A percentile compares a stretch with the other conserved stretches of the same genome.
Conservation (phyloP, 441 rosid genomes). For the Pelargonium myrrhifolium region DNA sequence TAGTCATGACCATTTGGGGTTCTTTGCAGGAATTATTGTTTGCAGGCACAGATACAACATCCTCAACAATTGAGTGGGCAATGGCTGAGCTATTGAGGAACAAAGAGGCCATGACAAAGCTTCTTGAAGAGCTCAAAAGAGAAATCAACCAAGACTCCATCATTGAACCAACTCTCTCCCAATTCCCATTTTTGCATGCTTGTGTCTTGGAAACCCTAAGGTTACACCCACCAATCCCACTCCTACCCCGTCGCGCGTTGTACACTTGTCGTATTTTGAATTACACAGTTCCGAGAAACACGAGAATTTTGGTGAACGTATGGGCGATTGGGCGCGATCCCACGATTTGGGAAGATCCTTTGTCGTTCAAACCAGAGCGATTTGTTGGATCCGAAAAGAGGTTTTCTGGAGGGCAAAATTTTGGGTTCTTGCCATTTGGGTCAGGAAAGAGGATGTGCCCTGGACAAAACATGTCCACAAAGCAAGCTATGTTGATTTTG, state of each 20-base stretch:
- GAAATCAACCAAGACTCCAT: neutral
- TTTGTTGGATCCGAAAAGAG: too few species aligned
- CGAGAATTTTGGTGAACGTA: too few species aligned
- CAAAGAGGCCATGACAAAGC: slow-evolving; percentile 15
- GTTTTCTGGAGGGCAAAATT: too few species aligned
- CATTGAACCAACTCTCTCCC: neutral
- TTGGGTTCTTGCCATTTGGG: too few species aligned
- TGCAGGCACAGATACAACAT: slow-evolving; percentile 18
- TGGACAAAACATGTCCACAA: neutral
- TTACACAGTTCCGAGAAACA: neutral
- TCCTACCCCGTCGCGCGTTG: neutral
- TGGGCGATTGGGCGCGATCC: too few species aligned
- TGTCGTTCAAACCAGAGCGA: too few species aligned
- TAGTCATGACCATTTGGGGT: too few species aligned
- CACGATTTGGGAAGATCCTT: too few species aligned
- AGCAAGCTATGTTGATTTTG: neutral
- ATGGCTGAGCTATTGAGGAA: slow-evolving; percentile 15
- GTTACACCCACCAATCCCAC: too few species aligned
- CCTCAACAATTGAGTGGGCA: slow-evolving; percentile 22
- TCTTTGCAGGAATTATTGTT: slow-evolving; percentile 20
- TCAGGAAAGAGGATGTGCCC: too few species aligned
- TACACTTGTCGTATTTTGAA: slow-evolving; percentile 8
- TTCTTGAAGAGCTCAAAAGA: slow-evolving; percentile 11
- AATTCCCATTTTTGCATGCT: too few species aligned
- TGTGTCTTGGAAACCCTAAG: too few species aligned